Evolutionary conservation across 352 stramenopile genomes (phyloP), one percentile per base, ranked within the genome.

Genomic region (Globisporangium canariense): DNA sequence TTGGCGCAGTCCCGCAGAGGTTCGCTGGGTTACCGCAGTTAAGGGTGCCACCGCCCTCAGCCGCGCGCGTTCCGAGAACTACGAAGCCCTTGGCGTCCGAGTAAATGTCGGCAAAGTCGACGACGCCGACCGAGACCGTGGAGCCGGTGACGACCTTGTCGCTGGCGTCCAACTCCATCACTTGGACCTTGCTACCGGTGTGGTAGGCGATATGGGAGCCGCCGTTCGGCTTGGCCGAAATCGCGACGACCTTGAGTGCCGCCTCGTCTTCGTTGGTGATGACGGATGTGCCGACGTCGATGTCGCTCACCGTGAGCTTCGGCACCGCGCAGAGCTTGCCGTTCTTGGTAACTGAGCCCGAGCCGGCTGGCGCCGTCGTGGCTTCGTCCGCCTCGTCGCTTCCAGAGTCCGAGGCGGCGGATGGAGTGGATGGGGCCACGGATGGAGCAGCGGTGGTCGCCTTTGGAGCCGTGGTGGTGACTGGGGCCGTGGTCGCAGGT

Each of bases 1-100:
- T 75, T 10, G 79, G 75, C 4, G 73, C 70, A 1, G 70, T 43
- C 5, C 76, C 76, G 45, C 78, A 88, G 9, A 88, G 50, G 67
- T 88, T 88, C 45, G 70, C 75, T 25, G 74, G 74, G 65, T 79
- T 81, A 28, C 78, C 78, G 28, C 78, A 88, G 67, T 88, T 84
- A 34, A 83, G 67, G n/a, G 74, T 88, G 47, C 76, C 78, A 34
- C 78, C 78, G 0, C 76, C 78, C 53, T 83, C 47, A 1, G 78
- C 78, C 43, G 78, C 73, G 56, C 78, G 75, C 53, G 78, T 85
- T 2, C 70, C 69, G 10, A 88, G 69, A 4, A 88, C 49, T 47
- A 88, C 78, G 43, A 88, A 88, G 0, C 78, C 78, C 32, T 85
- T 75, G 53, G 72, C 58, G 56, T 88, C 78, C 20, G 78, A 75